Base-by-base conservation (phyloP, 192 early-diverging fungal genomes). In the Rhizoclosmatium sp. region DNA sequence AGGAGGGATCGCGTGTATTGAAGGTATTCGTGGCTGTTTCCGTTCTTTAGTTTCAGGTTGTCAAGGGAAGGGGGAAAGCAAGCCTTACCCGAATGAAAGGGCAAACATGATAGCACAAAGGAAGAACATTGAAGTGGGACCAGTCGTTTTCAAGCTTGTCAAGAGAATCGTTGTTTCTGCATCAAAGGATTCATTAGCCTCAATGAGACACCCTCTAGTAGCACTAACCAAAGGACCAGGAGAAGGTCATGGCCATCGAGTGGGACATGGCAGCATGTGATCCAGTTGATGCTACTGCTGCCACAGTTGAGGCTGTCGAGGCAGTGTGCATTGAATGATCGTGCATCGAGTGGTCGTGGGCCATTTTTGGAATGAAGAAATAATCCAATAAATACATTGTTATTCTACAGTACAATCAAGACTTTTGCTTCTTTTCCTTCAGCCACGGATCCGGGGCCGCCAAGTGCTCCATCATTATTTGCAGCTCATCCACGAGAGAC, bases 211-310 rank as follows among this genome's bases (percentile, higher is more conserved):
- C 16, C 7, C 16, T 12, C 16, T 16, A 45, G 39, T 7, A 60
- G n/a, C 56, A 49, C 72, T 16, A 4, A 75, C 72, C 72, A n/a
- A 44, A 75, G 5, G 46, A 44, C 14, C 14, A 75, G 21, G 41
- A 49, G 44, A 75, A 75, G 10, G 47, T 47, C 72, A 75, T 75
- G 4, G 72, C 56, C 72, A 75, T 75, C 40, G 59, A n/a, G 48
- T 64, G 69, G 21, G 69, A 49, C 49, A 71, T 56, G 47, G 48
- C 69, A 56, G 48, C 9, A 31, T 31, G 31, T 31, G 31, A 31
- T 31, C 31, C 31, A 31, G 31, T 31, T 31, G 31, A 31, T 31
- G 31, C 31, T 31, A 59, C 49, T 56, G 47, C 70, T 23, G 68
- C 42, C 19, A 39, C n/a, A 66, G 19, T 42, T 42, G 65, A 16